These are phyloP conservation scores for Bipolaris cookei DNA, from an alignment of 2,329 filamentous ascomycete genomes.

Conservation along the genomic window DNA sequence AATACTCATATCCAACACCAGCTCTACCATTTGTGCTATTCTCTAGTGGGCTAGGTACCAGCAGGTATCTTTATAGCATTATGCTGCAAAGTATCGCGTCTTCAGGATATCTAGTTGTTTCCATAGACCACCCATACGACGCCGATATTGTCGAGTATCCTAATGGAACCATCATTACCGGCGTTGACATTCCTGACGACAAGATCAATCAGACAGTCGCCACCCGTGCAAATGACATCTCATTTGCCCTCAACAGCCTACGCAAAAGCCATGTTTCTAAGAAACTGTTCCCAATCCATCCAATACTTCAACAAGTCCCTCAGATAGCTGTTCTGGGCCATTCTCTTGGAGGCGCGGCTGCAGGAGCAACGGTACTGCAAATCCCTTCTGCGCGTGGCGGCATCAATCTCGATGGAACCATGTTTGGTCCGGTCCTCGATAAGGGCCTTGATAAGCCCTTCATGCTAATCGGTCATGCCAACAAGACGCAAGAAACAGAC, in stretches of 20 bases:
- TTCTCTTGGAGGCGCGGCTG: conserved; percentile 47
- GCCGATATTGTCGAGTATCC: conserved; percentile 58
- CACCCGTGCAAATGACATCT: conserved; percentile 33
- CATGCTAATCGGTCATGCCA: conserved; percentile 37
- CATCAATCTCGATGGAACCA: conserved; percentile 46
- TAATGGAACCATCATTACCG: conserved; percentile 44
- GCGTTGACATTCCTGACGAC: conserved; percentile 33
- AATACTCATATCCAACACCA: not conserved
- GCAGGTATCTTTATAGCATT: conserved; percentile 53
- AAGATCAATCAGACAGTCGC: conserved; percentile 28
- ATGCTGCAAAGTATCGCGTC: conserved; percentile 56
- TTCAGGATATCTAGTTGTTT: conserved; percentile 56
- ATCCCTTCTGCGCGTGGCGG: conserved; percentile 33
- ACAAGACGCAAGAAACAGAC: conserved; percentile 38
- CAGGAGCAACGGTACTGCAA: conserved; percentile 24
- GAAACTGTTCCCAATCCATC: not conserved
- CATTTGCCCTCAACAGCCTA: conserved; percentile 31
- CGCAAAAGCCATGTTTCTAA: conserved; percentile 14
- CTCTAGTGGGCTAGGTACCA: conserved; percentile 55
- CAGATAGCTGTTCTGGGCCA: conserved; percentile 42
- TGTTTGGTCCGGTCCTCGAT: conserved; percentile 33
- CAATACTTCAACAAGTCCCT: not conserved
- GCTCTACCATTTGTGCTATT: conserved; percentile 49
- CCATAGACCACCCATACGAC: conserved; percentile 60
- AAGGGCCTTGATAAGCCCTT: conserved; percentile 27